Evolutionary conservation across 495 filamentous ascomycete species (phyloP), one percentile per base, ranked within the genome.

Genomic region (Penicillium silybi): DNA sequence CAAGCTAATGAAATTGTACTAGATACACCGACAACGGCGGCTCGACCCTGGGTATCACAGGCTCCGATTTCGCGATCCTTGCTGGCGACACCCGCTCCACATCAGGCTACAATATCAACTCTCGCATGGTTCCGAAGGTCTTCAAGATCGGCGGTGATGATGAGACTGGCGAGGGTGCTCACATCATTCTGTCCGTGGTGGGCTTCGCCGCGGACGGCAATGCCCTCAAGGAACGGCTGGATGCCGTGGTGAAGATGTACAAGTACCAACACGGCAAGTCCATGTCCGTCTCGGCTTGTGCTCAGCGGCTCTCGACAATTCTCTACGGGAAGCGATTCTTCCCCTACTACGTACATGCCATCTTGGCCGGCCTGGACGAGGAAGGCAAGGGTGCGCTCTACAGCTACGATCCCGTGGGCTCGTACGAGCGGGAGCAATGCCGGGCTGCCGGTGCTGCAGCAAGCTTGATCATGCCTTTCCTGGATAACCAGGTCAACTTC

Each of bases 401-500:
- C 79, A 92, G 88, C 52, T 98, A 98, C 75, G 93, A 98, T 59
- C 92, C 95, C 4, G 91, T 98, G 16, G 93, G 93, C 54, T 93
- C 88, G 55, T 97, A 96, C 69, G 93, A 97, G 75, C 75, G 93
- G 60, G 93, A 97, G 72, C 87, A 92, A 71, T 97, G 95, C 73
- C 85, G 91, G 32, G 92, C 95, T 17, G 93, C 89, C 17, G 93
- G 93, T 48, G 90, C 93, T n/a, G 93, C 95, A 26, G 87, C 89
- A 34, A 95, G 89, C 58, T 75, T 98, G 73, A 98, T 98, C 69
- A 97, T 97, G 88, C 93, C 93, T 4, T 97, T 98, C 78, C 76
- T 98, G 66, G 93, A 98, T 70, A 98, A 97, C 67, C 95, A 98
- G 71, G 93, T 98, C 75, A 97, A 97, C 73, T 93, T 90, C 79